Evolutionary conservation across 129 eudicot species (phyloP).

Genomic region (Rutidosis leptorrhynchoides): DNA sequence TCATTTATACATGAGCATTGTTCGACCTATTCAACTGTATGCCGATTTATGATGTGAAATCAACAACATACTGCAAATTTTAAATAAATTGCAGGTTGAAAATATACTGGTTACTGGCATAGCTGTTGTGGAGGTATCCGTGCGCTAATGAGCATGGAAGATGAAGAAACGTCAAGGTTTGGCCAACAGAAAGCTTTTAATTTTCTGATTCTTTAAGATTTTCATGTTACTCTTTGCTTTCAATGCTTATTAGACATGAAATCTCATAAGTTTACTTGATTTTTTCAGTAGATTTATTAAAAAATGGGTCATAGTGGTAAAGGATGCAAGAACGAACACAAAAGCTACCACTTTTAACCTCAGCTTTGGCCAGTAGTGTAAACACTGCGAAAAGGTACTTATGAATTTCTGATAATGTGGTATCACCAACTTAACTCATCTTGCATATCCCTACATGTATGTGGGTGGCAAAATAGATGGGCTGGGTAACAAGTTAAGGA

Average conservation of each 20-base stretch:
- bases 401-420: background rate
- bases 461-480: background rate
- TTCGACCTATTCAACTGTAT: background rate
- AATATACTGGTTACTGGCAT: slow-evolving; percentile 94
- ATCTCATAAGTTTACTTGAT: slow-evolving; percentile 10
- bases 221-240: slow-evolving; percentile 1
- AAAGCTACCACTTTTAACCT: slow-evolving; percentile 68
- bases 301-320: slow-evolving; percentile 80
- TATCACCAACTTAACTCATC: background rate
- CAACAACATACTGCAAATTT: background rate
- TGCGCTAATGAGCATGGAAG: slow-evolving; percentile 89
- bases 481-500: background rate
- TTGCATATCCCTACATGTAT: background rate
- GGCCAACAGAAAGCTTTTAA: background rate
- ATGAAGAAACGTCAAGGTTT: slow-evolving; percentile 69
- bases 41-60: background rate
- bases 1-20: slow-evolving; percentile 2
- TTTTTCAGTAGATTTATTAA: slow-evolving; percentile 77
- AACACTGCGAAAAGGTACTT: slow-evolving; percentile 87
- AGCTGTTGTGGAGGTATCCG: slow-evolving; percentile 96
- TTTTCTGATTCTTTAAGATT: background rate
- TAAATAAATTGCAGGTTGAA: slow-evolving; percentile 52
- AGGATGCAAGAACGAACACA: slow-evolving; percentile 64
- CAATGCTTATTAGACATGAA: background rate
- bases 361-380: slow-evolving; percentile 78